Base-by-base conservation (phyloP, 2,329 filamentous ascomycete genomes). In the Pyrenophora tritici-repentis region DNA sequence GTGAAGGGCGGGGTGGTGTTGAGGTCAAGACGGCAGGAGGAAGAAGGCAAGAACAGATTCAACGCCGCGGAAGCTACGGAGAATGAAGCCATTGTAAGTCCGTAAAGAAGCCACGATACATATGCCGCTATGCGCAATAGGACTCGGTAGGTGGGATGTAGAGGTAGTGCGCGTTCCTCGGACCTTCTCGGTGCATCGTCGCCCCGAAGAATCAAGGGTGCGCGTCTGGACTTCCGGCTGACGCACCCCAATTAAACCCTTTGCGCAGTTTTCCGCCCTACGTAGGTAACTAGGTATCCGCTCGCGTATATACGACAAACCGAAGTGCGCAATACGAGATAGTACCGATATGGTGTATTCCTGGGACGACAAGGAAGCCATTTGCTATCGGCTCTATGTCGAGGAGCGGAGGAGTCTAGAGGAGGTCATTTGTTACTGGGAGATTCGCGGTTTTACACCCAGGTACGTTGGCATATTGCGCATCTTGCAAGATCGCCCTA, bases 361-460 rank as follows among this genome's bases (percentile, higher is more conserved):
- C 63, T 88, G 86, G 86, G 82, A 85, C 47, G 84, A 83, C 51
- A 87, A 88, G 72, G 79, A 83, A 63, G 81, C 83, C 35, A 79
- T 85, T 58, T 87, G 84, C 75, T 86, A 83, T 71, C 82, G 84
- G 59, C 82, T 94, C 66, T 94, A 91, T 65, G 89, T 93, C 61
- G 83, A 86, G 52, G 87, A 94, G 75, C 85, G 85, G 62, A 87
- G 83, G 75, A 83, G 85, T 34, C 76, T 92, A 50, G 85, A 88
- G 63, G 86, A 92, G 59, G 87, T 94, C 35, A 88, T 90, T 78
- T 80, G 86, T 20, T 85, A 86, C 66, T 86, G 68, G 66, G 85
- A 81, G 62, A 84, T 80, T 58, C 77, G 77, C 49, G 80, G 83
- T 55, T 91, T 91, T 72, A 79, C 83, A 24, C 88, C 89, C 17